Evolutionary conservation across 306 rosid species (phyloP).

Genomic region (Dryas drummondii): DNA sequence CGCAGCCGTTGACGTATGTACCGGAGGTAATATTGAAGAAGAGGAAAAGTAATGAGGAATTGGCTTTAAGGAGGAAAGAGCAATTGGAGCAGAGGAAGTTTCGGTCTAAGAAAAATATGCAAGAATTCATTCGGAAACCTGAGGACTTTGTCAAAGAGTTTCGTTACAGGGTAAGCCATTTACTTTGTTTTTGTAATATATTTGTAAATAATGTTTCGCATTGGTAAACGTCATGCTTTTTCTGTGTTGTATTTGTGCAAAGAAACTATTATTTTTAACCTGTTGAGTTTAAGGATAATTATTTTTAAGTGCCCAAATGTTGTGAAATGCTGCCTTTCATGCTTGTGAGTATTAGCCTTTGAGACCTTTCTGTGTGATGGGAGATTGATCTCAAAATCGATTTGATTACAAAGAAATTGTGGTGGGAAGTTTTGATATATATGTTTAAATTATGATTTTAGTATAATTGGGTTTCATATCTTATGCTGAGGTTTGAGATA

Average conservation of each 20-base stretch:
- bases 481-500: not conserved
- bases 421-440: not conserved
- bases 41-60: constrained; percentile 48
- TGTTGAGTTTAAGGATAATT: not conserved
- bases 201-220: not conserved
- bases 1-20: constrained; percentile 35
- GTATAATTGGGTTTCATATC: not conserved
- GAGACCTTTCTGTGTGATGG: not conserved
- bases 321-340: not conserved
- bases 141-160: constrained; percentile 70
- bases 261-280: not conserved
- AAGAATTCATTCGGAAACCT: constrained; percentile 62
- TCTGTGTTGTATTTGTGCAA: not conserved
- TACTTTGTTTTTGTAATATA: not conserved
- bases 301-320: not conserved
- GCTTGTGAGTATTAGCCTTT: not conserved
- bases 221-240: not conserved
- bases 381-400: not conserved
- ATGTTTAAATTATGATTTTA: not conserved
- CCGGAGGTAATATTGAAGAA: constrained; percentile 53
- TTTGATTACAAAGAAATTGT: not conserved
- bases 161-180: constrained; percentile 54
- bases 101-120: constrained; percentile 33
- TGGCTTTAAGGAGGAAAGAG: constrained; percentile 48
- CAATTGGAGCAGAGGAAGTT: constrained; percentile 54